Evolutionary conservation across 2,329 filamentous ascomycete species (phyloP), one percentile per base, ranked within the genome.

Genomic region (Biscogniauxia sp.): DNA sequence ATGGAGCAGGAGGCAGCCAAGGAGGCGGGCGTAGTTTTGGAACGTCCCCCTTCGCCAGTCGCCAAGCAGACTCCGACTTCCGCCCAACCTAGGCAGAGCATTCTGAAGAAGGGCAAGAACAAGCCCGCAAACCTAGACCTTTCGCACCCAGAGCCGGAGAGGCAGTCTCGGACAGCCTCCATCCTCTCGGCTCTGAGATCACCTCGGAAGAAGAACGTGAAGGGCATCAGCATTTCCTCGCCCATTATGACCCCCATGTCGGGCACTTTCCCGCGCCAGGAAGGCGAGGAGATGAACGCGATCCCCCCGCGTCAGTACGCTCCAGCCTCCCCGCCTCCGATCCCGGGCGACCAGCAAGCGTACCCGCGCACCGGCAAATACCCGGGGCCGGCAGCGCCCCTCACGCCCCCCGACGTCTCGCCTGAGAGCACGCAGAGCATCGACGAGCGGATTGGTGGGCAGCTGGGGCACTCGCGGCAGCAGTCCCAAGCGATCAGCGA

Each of bases 1-100:
- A 90, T 97, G 88, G 92, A 93, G 74, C 91, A 96, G 69, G 93
- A 97, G 70, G 85, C 84, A 60, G 85, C 85, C 56, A 88, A 88
- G 73, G 79, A 82, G 65, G 80, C 80, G 54, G 86, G 86, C 32
- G 71, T 84, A 51, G 74, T 75, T 19, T 77, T 84, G 52, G 79
- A 82, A 20, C 74, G 72, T 5, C 77, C 80, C 45, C 76, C 76
- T 58, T 61, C 74, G 20, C 78, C 80, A 17, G 60, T 78, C 9
- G 64, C 72, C 13, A 75, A 74, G 5, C 70, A 69, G 49, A 60
- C 58, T n/a, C 58, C 69, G 26, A 59, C 54, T 17, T 25, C 59
- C 0, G 58, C 63, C 28, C 56, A 64, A 19, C 66, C 71, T 67
- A 86, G 83, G 72, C 81, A 82, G 5, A 76, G 78, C 32, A 80